Percentiles rank a stretch among this genome's conserved stretches.
These are phyloP conservation scores for Ophioceras dolichostomum DNA, from an alignment of 2,329 filamentous ascomycete species.

Conservation along the genomic window DNA sequence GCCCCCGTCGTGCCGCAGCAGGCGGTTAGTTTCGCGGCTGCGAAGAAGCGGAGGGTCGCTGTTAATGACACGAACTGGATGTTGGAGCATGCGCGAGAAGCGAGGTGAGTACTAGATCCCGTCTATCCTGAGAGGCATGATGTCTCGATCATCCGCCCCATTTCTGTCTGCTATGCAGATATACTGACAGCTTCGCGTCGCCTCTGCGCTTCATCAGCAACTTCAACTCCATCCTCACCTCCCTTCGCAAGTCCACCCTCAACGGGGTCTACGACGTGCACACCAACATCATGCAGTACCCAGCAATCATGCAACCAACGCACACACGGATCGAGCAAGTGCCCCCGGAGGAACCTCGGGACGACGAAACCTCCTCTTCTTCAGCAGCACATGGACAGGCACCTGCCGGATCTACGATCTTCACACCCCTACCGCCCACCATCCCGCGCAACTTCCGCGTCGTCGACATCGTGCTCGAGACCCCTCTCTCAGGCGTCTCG, in stretches of 20 bases:
- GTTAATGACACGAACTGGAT: slow-evolving; percentile 96
- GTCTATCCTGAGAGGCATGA: not conserved
- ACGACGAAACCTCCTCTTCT: too few relatives aligned
- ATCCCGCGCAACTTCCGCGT: slow-evolving; percentile 45
- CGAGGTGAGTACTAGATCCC: slow-evolving; percentile 59
- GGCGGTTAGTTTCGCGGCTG: slow-evolving; percentile 59
- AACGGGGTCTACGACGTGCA: slow-evolving; percentile 84
- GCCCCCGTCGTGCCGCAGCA: slow-evolving; percentile 64
- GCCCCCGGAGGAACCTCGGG: slow-evolving; percentile 20
- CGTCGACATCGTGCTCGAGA: slow-evolving; percentile 41
- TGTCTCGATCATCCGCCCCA: too few relatives aligned
- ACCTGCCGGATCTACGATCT: slow-evolving; percentile 17
- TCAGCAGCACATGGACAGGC: too few relatives aligned
- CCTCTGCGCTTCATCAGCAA: slow-evolving; percentile 38
- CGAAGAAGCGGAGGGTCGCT: slow-evolving; percentile 74
- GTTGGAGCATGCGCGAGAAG: slow-evolving; percentile 82
- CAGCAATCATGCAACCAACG: slow-evolving; percentile 78
- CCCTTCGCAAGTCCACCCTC: slow-evolving; percentile 55
- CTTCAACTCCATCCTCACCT: slow-evolving; percentile 68
- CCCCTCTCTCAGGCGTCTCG: slow-evolving; percentile 32
- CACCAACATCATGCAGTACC: slow-evolving; percentile 85
- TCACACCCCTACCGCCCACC: slow-evolving; percentile 34
- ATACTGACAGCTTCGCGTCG: not conserved
- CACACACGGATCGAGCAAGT: slow-evolving; percentile 73
- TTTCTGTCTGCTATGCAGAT: too few relatives aligned